Conservation (phyloP, 805 yeast species). For the Candida railenensis region DNA sequence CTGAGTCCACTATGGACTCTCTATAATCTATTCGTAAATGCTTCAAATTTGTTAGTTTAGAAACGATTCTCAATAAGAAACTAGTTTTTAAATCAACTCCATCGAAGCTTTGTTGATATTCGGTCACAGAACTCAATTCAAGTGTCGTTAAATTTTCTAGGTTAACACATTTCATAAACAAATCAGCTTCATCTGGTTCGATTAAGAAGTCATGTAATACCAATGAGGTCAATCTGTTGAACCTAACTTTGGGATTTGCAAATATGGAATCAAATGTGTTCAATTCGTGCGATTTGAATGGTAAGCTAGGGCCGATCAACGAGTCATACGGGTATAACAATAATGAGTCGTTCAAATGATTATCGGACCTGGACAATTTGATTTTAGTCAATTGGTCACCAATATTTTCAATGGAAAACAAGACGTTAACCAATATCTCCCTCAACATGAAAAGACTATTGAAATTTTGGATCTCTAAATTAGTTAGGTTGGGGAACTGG, state of each 20-base stretch:
- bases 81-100: slow-evolving; percentile 13
- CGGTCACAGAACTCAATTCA: slow-evolving; percentile 34
- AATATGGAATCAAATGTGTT: background rate
- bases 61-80: slow-evolving; percentile 24
- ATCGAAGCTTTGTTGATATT: slow-evolving; percentile 19
- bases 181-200: slow-evolving; percentile 18
- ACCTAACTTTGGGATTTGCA: background rate
- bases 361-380: slow-evolving; percentile 19
- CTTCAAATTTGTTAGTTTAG: slow-evolving; percentile 21
- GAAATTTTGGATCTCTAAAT: slow-evolving; percentile 37
- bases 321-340: background rate
- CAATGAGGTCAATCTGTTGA: background rate
- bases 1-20: slow-evolving; percentile 41
- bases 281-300: background rate
- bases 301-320: background rate
- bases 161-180: slow-evolving; percentile 17
- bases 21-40: slow-evolving; percentile 38
- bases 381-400: slow-evolving; percentile 15
- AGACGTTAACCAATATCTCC: slow-evolving; percentile 15
- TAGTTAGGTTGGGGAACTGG: slow-evolving; percentile 25
- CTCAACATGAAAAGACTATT: slow-evolving; percentile 22
- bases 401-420: slow-evolving; percentile 11
- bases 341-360: slow-evolving; percentile 10
- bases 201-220: slow-evolving; percentile 11
- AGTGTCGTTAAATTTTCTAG: slow-evolving; percentile 23